A percentile compares a stretch with the other conserved stretches of the same genome.
Evolutionary conservation across 2,329 filamentous ascomycete species (phyloP).

Genomic region (Eurotiales sp.): DNA sequence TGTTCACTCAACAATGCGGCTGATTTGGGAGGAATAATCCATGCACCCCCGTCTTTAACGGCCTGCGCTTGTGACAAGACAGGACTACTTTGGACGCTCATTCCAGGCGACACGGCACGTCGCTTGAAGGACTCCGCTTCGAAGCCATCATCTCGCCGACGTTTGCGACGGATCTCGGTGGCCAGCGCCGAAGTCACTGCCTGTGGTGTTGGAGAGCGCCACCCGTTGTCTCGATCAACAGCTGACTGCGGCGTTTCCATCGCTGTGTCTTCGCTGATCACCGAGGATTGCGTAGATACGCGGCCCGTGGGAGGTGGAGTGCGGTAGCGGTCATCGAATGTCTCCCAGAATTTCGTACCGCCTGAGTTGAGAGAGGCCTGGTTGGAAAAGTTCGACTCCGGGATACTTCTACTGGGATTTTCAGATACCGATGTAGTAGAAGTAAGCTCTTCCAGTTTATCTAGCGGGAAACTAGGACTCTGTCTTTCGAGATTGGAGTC

Average conservation of each 20-base stretch:
- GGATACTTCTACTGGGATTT: slow-evolving; percentile 23
- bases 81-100: slow-evolving; percentile 87
- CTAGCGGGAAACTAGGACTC: slow-evolving; percentile 42
- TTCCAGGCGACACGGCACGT: slow-evolving; percentile 82
- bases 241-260: slow-evolving; percentile 40
- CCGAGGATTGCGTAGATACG: slow-evolving; percentile 51
- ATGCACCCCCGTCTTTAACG: slow-evolving; percentile 62
- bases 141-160: slow-evolving; percentile 86
- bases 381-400: slow-evolving; percentile 69
- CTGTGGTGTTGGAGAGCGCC: slow-evolving; percentile 39
- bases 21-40: slow-evolving; percentile 66
- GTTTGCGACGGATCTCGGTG: slow-evolving; percentile 72
- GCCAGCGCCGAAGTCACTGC: slow-evolving; percentile 50
- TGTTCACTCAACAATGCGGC: slow-evolving; percentile 50
- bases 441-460: slow-evolving; percentile 13
- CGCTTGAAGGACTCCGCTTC: slow-evolving; percentile 86
- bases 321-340: slow-evolving; percentile 64
- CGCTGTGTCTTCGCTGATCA: slow-evolving; percentile 36
- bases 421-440: slow-evolving; percentile 38
- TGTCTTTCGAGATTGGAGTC: slow-evolving; percentile 60
- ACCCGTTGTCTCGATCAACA: slow-evolving; percentile 32
- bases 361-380: slow-evolving; percentile 69
- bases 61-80: slow-evolving; percentile 67
- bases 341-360: slow-evolving; percentile 73
- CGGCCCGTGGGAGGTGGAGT: slow-evolving; percentile 64